Base-by-base conservation (phyloP, 148 eudicot species). In the Pouteria glomerata region DNA sequence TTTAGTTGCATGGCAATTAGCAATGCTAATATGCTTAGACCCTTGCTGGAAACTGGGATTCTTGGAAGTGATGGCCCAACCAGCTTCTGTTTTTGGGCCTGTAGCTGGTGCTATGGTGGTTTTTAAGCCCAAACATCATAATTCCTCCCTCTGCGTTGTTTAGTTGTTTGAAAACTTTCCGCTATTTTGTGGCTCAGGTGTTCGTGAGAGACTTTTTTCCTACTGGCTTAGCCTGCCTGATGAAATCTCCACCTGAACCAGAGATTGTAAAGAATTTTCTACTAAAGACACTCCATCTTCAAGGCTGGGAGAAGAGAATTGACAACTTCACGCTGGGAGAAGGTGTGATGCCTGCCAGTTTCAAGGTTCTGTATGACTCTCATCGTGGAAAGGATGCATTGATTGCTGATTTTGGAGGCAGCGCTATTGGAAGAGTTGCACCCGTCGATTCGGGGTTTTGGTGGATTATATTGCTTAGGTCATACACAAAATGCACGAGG, bases 381-480 rank as follows among this genome's bases (percentile, higher is more conserved):
- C 24, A 42, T 33, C 69, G 75, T 39, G 53, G 69, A 29, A 78
- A 74, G 52, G 92, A 84, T 29, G 74, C 74, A 4, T 63, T 90
- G 57, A 58, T 66, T 29, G 96, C 88, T 27, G 90, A 87, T 73
- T 90, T 82, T 82, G 96, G 92, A 26, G 92, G 81, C 39, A 76
- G 73, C 55, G 92, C 92, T 2, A 87, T 90, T 51, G 92, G 96
- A 64, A 85, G 96, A 80, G 96, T 90, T 56, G 96, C 92, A 8
- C 92, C 96, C 7, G 85, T 90, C 67, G 92, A 90, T 79, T 90
- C 92, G 18, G 92, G 96, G 34, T 90, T 90, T 74, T 90, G 96
- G 96, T 90, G 92, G 92, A 90, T 90, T 57, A 87, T 90, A 51
- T 71, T 90, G 66, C 87, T 90, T 26, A 76, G 82, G 41, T 73